Conservation (phyloP, 352 stramenopile species). For the Peronosclerospora sorghi region DNA sequence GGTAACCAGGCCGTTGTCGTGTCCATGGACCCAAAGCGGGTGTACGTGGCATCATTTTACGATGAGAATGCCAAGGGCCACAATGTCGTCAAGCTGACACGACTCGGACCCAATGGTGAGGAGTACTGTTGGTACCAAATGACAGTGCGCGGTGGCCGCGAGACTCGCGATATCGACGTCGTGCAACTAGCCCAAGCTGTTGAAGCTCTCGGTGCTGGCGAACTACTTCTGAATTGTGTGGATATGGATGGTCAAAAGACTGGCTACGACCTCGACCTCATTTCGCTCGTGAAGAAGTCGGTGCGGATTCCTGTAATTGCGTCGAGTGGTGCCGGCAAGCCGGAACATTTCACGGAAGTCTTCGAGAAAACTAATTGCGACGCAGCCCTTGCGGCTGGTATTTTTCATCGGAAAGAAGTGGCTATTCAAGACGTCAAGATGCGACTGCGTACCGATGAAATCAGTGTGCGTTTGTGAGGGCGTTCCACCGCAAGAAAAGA, state of each 20-base stretch:
- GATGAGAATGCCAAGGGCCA: constrained; percentile 50
- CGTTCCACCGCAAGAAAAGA: not conserved
- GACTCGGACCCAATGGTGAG: constrained; percentile 88
- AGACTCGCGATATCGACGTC: constrained; percentile 82
- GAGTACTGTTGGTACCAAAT: constrained; percentile 96
- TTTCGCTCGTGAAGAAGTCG: constrained; percentile 62
- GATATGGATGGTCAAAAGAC: constrained; percentile 97
- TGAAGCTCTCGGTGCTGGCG: constrained; percentile 91
- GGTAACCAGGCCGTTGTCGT: constrained; percentile 96
- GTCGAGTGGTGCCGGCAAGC: constrained; percentile 91
- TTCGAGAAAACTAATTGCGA: constrained; percentile 89
- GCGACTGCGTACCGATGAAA: constrained; percentile 62
- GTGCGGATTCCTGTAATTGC: constrained; percentile 97
- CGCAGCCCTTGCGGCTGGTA: constrained; percentile 94
- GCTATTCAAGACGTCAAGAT: constrained; percentile 91
- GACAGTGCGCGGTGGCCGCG: constrained; percentile 93
- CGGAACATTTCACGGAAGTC: constrained; percentile 92
- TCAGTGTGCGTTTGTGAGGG: constrained; percentile 54
- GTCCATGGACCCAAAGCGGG: constrained; percentile 91
- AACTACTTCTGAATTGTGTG: constrained; percentile 98
- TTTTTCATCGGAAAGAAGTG: constrained; percentile 97
- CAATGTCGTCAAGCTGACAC: constrained; percentile 55
- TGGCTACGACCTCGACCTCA: constrained; percentile 73
- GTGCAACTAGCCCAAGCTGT: constrained; percentile 79
- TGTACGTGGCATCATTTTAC: constrained; percentile 76